phyloP scores from a whole-genome alignment of 306 rosid genomes.

The Quercus ilex region DNA sequence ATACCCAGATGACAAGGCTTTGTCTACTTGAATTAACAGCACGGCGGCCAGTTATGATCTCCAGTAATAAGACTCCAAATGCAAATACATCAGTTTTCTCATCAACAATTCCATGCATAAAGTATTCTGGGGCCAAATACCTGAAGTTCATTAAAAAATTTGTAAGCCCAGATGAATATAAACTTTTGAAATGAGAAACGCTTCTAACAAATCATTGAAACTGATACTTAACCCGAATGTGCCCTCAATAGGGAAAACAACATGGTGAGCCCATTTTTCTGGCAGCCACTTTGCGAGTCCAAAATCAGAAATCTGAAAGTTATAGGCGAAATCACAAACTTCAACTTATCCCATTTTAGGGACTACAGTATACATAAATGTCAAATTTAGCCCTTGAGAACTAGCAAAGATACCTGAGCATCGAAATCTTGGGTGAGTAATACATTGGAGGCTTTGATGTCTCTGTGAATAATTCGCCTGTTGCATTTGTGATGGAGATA shows the following conservation, averaged over 20 bases:
- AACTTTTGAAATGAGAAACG: neutral
- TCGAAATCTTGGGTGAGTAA: conserved; percentile 60
- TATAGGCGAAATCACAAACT: neutral
- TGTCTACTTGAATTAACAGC: conserved; percentile 82
- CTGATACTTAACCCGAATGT: conserved; percentile 78
- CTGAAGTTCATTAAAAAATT: conserved; percentile 37
- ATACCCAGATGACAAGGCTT: conserved; percentile 93
- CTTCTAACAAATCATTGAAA: conserved; percentile 5
- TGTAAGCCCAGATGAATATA: neutral
- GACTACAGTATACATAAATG: neutral
- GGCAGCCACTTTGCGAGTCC: conserved; percentile 99
- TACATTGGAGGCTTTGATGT: conserved; percentile 93
- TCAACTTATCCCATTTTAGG: neutral
- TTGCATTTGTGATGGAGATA: conserved; percentile 88
- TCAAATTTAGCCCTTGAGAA: neutral
- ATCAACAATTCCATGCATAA: conserved; percentile 92
- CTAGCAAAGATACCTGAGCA: conserved; percentile 57
- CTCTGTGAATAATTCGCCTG: conserved; percentile 87
- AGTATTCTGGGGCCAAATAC: conserved; percentile 92
- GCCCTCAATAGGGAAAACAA: conserved; percentile 95
- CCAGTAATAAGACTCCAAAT: conserved; percentile 80
- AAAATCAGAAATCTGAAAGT: conserved; percentile 83
- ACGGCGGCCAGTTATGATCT: conserved; percentile 90
- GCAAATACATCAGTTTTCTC: conserved; percentile 95
- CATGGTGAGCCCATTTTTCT: conserved; percentile 85